Conservation (phyloP, 2,329 filamentous ascomycete species). For the Fusarium globosum region DNA sequence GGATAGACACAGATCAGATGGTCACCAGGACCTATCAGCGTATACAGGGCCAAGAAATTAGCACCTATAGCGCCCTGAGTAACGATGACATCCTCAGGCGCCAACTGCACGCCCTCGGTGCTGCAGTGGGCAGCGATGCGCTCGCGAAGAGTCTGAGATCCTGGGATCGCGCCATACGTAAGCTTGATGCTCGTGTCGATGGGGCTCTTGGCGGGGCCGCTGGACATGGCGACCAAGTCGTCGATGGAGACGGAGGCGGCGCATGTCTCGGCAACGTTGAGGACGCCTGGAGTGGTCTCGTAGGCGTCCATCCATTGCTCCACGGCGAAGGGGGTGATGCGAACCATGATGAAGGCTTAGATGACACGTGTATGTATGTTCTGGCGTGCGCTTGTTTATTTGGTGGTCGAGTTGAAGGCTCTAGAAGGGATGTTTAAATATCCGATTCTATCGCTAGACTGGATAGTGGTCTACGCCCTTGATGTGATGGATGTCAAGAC, state of each 20-base stretch:
- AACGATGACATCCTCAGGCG: slow-evolving; percentile 74
- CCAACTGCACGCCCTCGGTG: slow-evolving; percentile 59
- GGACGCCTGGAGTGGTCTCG: slow-evolving; percentile 64
- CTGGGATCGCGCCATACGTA: slow-evolving; percentile 79
- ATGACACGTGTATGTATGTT: neutral
- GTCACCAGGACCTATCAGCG: slow-evolving; percentile 76
- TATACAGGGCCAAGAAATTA: slow-evolving; percentile 81
- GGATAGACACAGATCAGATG: slow-evolving; percentile 90
- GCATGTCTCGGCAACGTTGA: slow-evolving; percentile 85
- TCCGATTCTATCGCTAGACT: no score
- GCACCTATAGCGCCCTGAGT: slow-evolving; percentile 84
- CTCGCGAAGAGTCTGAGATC: slow-evolving; percentile 70
- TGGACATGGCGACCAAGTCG: slow-evolving; percentile 68
- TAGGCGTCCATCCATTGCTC: slow-evolving; percentile 77
- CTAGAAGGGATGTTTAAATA: neutral
- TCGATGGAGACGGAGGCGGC: slow-evolving; percentile 80
- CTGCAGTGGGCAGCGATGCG: slow-evolving; percentile 75
- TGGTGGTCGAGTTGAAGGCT: neutral
- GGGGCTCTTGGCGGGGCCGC: slow-evolving; percentile 52
- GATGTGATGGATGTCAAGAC: neutral
- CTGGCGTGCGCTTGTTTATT: no score
- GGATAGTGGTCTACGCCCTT: neutral
- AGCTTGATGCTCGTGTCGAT: slow-evolving; percentile 66
- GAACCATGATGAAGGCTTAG: slow-evolving; percentile 58
- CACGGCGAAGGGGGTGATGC: slow-evolving; percentile 73